These are phyloP conservation scores for Xanthoconium separans DNA, from an alignment of 1,284 basidiomycete species.

Conservation along the genomic window DNA sequence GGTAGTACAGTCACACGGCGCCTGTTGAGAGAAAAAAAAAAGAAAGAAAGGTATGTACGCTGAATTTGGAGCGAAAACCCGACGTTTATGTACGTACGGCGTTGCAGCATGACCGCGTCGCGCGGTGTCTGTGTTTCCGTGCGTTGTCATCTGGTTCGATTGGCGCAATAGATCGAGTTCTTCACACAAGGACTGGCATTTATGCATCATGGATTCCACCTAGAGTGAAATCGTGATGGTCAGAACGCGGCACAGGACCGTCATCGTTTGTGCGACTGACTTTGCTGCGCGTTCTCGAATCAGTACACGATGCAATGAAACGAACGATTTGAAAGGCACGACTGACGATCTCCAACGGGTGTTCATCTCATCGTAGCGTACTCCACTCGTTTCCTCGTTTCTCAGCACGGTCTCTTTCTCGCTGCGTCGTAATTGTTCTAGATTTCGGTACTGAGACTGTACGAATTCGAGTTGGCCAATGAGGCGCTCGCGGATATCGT, in stretches of 20 bases:
- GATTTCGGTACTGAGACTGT: neutral
- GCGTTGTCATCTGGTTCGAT: too few species aligned
- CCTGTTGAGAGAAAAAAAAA: neutral
- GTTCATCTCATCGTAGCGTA: neutral
- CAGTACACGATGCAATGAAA: neutral
- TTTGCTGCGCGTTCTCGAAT: neutral
- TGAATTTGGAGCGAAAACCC: neutral
- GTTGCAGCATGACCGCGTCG: neutral
- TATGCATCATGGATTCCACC: neutral
- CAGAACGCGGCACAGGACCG: neutral
- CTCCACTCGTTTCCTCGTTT: neutral
- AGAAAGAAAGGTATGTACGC: neutral
- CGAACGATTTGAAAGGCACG: neutral
- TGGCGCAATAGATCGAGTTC: neutral
- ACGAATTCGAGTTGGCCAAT: neutral
- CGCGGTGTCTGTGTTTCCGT: neutral
- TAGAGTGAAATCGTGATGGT: neutral
- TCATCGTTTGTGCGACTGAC: neutral
- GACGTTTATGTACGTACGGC: conserved; percentile 1
- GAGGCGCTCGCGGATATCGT: neutral
- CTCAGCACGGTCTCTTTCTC: neutral
- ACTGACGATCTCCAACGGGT: conserved; percentile 9
- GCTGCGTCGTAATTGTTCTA: neutral
- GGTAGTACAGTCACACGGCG: neutral
- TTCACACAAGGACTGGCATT: neutral